Base-by-base conservation (phyloP, 1,139 yeast species). In the Arxiozyma bovina region DNA sequence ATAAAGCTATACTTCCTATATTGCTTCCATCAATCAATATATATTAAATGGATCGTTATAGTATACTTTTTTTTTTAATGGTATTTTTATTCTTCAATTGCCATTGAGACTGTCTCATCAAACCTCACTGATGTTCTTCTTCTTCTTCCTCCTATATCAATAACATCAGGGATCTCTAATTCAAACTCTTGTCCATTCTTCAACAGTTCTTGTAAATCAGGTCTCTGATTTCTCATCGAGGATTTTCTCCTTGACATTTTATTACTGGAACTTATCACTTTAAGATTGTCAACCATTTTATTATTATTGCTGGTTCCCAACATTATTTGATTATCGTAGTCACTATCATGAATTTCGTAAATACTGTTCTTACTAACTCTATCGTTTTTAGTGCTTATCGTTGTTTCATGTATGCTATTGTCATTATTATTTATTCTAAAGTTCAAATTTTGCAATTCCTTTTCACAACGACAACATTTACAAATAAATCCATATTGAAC, bases 401-500 rank as follows among this genome's bases (percentile, higher is more conserved):
- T 18, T 17, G n/a, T 45, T 8, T 30, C 25, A 21, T 11, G 4
- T 45, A 3, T 27, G 11, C 6, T 5, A 9, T 9, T 8, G 7
- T 18, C 15, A 7, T 30, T 30, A 5, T 25, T 22, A 25, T 34
- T 11, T 20, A 17, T 9, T 18, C n/a, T 20, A 27, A 27, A 7
- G 4, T 46, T 21, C 22, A 42, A 18, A 41, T 25, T 41, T 43
- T 12, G 43, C 23, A 59, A 25, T 59, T 86, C 95, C 7, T 71
- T 72, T 61, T 79, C 77, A 69, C 96, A 88, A 58, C 85, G 79
- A 11, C 68, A 61, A 67, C 96, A 88, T 27, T 68, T 71, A 68
- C 96, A 88, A n/a, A 78, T 64, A 67, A 88, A 88, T 5, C 96
- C 96, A 89, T 90, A 88, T 62, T 85, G 83, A n/a, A 82, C 82